These are phyloP conservation scores for Curvularia sp. DNA, from an alignment of 2,329 filamentous ascomycete genomes.

Conservation along the genomic window DNA sequence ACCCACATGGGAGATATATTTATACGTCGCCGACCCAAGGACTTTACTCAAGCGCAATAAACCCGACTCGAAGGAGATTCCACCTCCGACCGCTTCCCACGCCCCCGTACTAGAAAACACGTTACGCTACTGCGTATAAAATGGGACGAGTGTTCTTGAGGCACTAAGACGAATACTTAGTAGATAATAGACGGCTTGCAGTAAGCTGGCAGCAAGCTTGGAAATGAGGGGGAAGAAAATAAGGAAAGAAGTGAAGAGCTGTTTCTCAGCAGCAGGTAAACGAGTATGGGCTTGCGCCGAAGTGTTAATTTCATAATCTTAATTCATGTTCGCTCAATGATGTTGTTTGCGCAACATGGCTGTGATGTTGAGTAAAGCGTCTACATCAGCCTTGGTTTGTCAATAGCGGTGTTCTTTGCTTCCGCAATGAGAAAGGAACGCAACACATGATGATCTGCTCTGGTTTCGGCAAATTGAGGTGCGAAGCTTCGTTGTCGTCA, in stretches of 20 bases:
- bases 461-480: too few relatives aligned
- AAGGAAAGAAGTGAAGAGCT: background rate
- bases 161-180: background rate
- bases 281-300: background rate
- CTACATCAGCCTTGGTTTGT: background rate
- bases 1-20: background rate
- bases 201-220: background rate
- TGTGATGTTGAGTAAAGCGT: background rate
- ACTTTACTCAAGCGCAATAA: background rate
- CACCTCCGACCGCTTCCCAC: background rate
- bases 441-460: background rate
- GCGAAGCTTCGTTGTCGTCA: too few relatives aligned
- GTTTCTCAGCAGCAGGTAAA: background rate
- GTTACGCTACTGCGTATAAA: background rate
- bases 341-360: background rate
- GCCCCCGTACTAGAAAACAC: background rate
- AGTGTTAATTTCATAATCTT: background rate
- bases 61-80: background rate
- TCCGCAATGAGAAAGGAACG: background rate
- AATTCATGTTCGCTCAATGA: background rate
- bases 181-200: background rate
- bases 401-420: background rate
- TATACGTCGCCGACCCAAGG: background rate
- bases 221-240: background rate
- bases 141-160: background rate